These are phyloP conservation scores for Chlorophyllum brunneum DNA, from an alignment of 768 basidiomycete genomes.

Conservation along the genomic window DNA sequence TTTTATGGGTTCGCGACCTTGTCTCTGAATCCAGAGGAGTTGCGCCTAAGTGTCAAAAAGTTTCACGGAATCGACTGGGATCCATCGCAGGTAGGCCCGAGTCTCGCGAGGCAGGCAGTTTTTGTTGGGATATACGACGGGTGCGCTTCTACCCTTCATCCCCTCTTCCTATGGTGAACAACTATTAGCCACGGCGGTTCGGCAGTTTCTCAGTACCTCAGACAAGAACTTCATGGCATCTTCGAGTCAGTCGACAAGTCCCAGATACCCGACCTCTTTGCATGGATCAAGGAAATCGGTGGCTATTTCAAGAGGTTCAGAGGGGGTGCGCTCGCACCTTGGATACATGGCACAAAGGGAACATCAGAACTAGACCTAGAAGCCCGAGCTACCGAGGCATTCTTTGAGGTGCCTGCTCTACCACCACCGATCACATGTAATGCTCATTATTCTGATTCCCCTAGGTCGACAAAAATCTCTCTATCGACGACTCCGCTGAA, in stretches of 20 bases:
- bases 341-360: constrained; percentile 40
- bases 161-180: constrained; percentile 10
- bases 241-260: constrained; percentile 76
- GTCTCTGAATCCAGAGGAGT: constrained; percentile 71
- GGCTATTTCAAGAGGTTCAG: constrained; percentile 90
- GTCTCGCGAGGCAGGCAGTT: constrained; percentile 69
- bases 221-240: constrained; percentile 80
- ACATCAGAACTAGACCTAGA: constrained; percentile 62
- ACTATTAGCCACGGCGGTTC: constrained; percentile 79
- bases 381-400: constrained; percentile 81
- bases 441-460: constrained; percentile 4
- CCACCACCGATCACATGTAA: not conserved
- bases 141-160: constrained; percentile 37
- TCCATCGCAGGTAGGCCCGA: constrained; percentile 46
- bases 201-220: constrained; percentile 82
- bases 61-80: constrained; percentile 70
- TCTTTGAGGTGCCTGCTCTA: constrained; percentile 64
- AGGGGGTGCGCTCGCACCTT: constrained; percentile 75
- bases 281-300: constrained; percentile 74
- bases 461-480: constrained; percentile 74
- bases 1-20: constrained; percentile 75
- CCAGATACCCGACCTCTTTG: constrained; percentile 69
- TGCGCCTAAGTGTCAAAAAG: constrained; percentile 60
- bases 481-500: constrained; percentile 64
- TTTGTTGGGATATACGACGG: constrained; percentile 93